Evolutionary conservation across 2,329 filamentous ascomycete genomes (phyloP), one percentile per base, ranked within the genome.

Genomic region (Monilinia fructicola): DNA sequence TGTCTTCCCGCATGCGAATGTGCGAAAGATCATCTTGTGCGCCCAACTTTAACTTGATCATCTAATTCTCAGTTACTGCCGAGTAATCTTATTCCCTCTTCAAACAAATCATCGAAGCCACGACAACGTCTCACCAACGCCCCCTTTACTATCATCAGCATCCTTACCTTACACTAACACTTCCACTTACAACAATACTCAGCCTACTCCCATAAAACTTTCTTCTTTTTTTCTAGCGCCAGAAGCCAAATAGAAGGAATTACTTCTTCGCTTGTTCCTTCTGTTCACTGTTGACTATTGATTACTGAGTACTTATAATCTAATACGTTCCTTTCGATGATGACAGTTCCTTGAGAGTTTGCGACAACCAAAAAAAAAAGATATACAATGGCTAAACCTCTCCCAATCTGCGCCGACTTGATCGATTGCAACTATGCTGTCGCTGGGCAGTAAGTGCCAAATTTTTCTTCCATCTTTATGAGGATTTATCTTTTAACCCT

Each of bases 361-460:
- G 40, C 59, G 48, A 58, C 53, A 9, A 18, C 18, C 14, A 26
- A 23, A 44, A 26, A 63, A 69, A n/a, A n/a, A n/a, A n/a, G n/a
- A n/a, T n/a, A n/a, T 65, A 76, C 71, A 54, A 81, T 81, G 78
- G 70, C 77, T 16, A 78, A 75, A 70, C 73, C 77, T 54, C 78
- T 87, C 52, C 74, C 74, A 7, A 68, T 68, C 21, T 71, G 66
- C 65, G 81, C 85, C 66, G 86, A 88, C 67, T 82, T 93, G 55
- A 81, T 87, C 71, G 83, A 87, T 64, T 95, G 90, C 79, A 86
- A 87, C 73, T 84, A 92, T 75, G 91, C 90, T 61, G 92, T 93
- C 69, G 92, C 92, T 69, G 92, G 92, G 79, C 92, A 96, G 91
- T 93, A 83, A 84, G 90, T 85, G 63, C 48, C 59, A 61, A 61